Evolutionary conservation across 2,329 filamentous ascomycete genomes (phyloP).

Genomic region (Cytospora piceae): DNA sequence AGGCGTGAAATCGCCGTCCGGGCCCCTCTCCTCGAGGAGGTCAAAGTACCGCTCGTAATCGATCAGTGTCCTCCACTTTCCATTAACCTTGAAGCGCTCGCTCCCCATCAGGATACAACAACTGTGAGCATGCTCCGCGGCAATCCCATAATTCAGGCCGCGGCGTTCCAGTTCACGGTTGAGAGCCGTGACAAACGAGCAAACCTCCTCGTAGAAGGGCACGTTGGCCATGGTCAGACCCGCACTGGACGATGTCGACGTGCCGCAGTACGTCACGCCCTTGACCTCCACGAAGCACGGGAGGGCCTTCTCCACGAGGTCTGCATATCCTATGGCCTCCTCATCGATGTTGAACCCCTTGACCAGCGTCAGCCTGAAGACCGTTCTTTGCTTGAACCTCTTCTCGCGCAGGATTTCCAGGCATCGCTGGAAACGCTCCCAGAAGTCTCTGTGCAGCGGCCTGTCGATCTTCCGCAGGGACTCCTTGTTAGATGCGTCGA

Average conservation of each 20-base stretch:
- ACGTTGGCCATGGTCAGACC: slow-evolving; percentile 97
- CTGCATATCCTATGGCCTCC: slow-evolving; percentile 86
- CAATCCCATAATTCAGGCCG: slow-evolving; percentile 84
- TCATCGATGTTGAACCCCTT: slow-evolving; percentile 98
- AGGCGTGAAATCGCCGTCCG: slow-evolving; percentile 73
- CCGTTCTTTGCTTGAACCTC: slow-evolving; percentile 84
- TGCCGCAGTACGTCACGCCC: slow-evolving; percentile 96
- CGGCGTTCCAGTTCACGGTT: slow-evolving; percentile 69
- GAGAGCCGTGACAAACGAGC: slow-evolving; percentile 77
- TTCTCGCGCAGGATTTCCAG: slow-evolving; percentile 86
- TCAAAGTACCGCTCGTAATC: slow-evolving; percentile 90
- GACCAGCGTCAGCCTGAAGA: slow-evolving; percentile 92
- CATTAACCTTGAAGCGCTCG: slow-evolving; percentile 74
- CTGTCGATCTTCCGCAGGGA: slow-evolving; percentile 86
- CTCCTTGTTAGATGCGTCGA: slow-evolving; percentile 90
- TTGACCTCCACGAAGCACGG: slow-evolving; percentile 96
- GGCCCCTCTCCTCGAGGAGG: slow-evolving; percentile 70
- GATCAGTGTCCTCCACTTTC: slow-evolving; percentile 88
- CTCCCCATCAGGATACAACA: slow-evolving; percentile 90
- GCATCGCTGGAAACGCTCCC: slow-evolving; percentile 92
- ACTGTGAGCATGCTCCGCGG: slow-evolving; percentile 91
- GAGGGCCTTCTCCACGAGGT: slow-evolving; percentile 81
- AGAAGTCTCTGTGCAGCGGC: slow-evolving; percentile 93
- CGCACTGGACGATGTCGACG: slow-evolving; percentile 78
- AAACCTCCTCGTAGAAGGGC: slow-evolving; percentile 91